These are phyloP conservation scores for Irpex sp. DNA, from an alignment of 1,284 basidiomycete species.

Conservation along the genomic window DNA sequence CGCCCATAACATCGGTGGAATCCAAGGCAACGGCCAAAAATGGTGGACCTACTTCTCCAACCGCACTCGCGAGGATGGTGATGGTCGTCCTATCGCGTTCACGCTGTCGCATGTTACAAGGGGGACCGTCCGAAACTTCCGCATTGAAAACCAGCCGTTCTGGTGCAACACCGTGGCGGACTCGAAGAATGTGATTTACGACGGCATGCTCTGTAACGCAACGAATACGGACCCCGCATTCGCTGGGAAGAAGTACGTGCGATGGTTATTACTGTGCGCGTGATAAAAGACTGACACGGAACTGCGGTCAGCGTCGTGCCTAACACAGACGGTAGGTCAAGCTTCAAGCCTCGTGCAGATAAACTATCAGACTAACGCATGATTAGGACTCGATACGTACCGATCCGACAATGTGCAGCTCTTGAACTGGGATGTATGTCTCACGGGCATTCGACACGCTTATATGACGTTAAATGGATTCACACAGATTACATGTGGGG, in stretches of 20 bases:
- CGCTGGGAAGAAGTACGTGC: constrained; percentile 45
- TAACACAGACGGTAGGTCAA: constrained; percentile 54
- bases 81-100: constrained; percentile 60
- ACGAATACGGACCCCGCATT: constrained; percentile 52
- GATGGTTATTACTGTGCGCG: neutral
- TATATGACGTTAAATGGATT: neutral
- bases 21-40: constrained; percentile 58
- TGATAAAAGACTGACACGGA: neutral
- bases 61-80: constrained; percentile 46
- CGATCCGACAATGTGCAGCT: constrained; percentile 49
- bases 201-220: constrained; percentile 60
- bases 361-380: neutral
- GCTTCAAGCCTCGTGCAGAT: neutral
- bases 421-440: constrained; percentile 47
- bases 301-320: constrained; percentile 45
- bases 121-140: constrained; percentile 48
- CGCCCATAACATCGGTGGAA: constrained; percentile 56
- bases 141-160: constrained; percentile 58
- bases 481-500: constrained; percentile 50
- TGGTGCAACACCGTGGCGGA: constrained; percentile 62
- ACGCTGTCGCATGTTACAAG: constrained; percentile 48
- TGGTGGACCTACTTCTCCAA: constrained; percentile 48
- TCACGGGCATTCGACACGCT: neutral
- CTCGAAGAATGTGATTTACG: constrained; percentile 51
- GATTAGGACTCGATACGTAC: constrained; percentile 56